Conservation (phyloP, 1,284 basidiomycete species). For the Agroathelia rolfsii region DNA sequence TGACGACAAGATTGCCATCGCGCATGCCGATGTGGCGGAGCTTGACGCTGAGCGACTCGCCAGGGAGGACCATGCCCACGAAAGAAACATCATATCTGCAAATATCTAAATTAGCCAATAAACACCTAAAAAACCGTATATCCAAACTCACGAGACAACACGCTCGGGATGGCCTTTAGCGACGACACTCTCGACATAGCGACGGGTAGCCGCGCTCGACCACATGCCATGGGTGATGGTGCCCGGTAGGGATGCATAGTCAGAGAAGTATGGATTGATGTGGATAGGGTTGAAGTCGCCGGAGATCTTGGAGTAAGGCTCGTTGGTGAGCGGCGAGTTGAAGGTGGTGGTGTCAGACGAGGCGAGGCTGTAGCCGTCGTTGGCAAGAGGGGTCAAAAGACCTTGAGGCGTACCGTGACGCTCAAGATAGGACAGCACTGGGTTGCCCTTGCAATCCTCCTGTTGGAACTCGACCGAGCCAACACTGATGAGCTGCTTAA, state of each 20-base stretch:
- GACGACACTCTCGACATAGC: conserved; percentile 88
- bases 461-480: conserved; percentile 82
- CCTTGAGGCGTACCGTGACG: conserved; percentile 80
- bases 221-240: conserved; percentile 98
- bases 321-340: conserved; percentile 79
- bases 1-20: conserved; percentile 87
- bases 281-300: conserved; percentile 99
- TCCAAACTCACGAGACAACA: conserved; percentile 63
- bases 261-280: conserved; percentile 96
- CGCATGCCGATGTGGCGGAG: conserved; percentile 89
- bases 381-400: conserved; percentile 68
- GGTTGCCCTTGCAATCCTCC: conserved; percentile 86
- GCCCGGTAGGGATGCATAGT: conserved; percentile 86
- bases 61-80: conserved; percentile 96
- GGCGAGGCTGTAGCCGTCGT: conserved; percentile 79
- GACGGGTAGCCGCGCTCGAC: conserved; percentile 90
- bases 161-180: conserved; percentile 90
- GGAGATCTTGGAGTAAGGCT: conserved; percentile 92
- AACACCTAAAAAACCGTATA: conserved; percentile 4
- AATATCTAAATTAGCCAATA: conserved; percentile 10
- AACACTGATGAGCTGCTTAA: conserved; percentile 82
- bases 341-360: conserved; percentile 51
- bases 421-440: conserved; percentile 87
- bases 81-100: conserved; percentile 83
- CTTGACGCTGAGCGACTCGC: conserved; percentile 81